A percentile compares a stretch with the other conserved stretches of the same genome.
Conservation (phyloP, 2,329 filamentous ascomycete genomes). For the Penicillium crustosum region DNA sequence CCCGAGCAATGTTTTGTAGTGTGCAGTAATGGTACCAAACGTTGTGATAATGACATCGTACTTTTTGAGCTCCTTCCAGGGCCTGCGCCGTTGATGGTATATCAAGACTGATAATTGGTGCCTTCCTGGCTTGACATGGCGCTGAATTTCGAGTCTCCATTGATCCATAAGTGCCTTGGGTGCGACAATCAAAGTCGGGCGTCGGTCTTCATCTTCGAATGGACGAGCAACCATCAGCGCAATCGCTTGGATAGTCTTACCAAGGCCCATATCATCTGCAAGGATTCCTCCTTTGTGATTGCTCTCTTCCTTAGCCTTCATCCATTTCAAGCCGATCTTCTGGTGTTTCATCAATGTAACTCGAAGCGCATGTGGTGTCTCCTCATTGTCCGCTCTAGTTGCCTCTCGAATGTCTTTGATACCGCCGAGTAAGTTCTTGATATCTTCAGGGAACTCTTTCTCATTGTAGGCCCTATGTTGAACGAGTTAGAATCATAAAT, state of each 20-base stretch:
- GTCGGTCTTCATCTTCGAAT: slow-evolving; percentile 56
- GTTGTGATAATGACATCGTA: slow-evolving; percentile 79
- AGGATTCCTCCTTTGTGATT: slow-evolving; percentile 73
- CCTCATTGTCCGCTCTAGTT: slow-evolving; percentile 61
- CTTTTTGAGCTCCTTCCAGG: slow-evolving; percentile 60
- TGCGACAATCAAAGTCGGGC: slow-evolving; percentile 80
- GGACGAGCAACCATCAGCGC: slow-evolving; percentile 70
- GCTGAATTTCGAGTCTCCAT: slow-evolving; percentile 77
- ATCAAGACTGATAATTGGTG: slow-evolving; percentile 66
- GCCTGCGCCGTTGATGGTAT: slow-evolving; percentile 62
- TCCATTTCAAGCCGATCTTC: slow-evolving; percentile 73
- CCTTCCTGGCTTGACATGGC: slow-evolving; percentile 60
- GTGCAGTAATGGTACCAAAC: slow-evolving; percentile 68
- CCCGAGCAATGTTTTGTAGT: slow-evolving; percentile 62
- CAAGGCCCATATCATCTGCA: slow-evolving; percentile 79
- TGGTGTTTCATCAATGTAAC: slow-evolving; percentile 78
- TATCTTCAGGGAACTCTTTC: slow-evolving; percentile 61
- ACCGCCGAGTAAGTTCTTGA: slow-evolving; percentile 68
- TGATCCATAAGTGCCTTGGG: slow-evolving; percentile 78
- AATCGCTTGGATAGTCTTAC: slow-evolving; percentile 80
- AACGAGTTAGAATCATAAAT: slow-evolving; percentile 4
- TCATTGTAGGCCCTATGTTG: slow-evolving; percentile 25
- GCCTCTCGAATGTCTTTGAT: slow-evolving; percentile 71
- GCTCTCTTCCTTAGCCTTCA: slow-evolving; percentile 71
- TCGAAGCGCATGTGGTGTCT: slow-evolving; percentile 67